phyloP scores from a whole-genome alignment of 139 green algal genomes.

The Pleodorina starrii region DNA sequence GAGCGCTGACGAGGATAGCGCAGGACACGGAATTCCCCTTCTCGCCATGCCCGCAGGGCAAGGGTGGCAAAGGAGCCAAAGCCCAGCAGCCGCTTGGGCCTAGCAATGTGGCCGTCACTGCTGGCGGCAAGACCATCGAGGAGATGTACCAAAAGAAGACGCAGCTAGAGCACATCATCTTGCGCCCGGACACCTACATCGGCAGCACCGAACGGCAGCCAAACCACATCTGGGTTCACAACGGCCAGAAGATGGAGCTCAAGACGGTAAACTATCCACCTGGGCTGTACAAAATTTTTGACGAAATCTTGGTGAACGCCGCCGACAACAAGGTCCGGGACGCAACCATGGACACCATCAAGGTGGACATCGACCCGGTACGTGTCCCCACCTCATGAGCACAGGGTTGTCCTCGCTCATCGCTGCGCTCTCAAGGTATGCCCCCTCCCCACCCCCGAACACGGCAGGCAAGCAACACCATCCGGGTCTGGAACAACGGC shows the following conservation, averaged over 20 bases:
- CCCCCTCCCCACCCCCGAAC: too few relatives aligned
- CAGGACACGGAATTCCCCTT: too few relatives aligned
- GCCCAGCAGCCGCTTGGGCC: constrained; percentile 32
- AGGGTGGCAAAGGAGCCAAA: constrained; percentile 39
- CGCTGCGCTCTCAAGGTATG: too few relatives aligned
- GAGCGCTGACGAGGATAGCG: not conserved
- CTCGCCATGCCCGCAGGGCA: not conserved
- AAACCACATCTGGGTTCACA: constrained; percentile 93
- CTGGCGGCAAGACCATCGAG: constrained; percentile 87
- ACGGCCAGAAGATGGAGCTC: constrained; percentile 71
- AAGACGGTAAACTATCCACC: constrained; percentile 85
- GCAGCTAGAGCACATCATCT: constrained; percentile 98
- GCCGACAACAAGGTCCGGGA: constrained; percentile 99
- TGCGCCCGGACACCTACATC: constrained; percentile 99
- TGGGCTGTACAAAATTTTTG: constrained; percentile 99
- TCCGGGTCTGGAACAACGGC: constrained; percentile 97
- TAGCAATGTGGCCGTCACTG: constrained; percentile 9
- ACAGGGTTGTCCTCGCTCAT: too few relatives aligned
- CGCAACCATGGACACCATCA: constrained; percentile 92
- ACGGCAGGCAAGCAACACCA: constrained; percentile 73
- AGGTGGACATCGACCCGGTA: constrained; percentile 88
- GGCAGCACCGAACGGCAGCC: constrained; percentile 93
- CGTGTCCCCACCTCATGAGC: not conserved
- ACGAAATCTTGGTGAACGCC: constrained; percentile 99
- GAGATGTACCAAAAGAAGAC: constrained; percentile 99